Evolutionary conservation across 31 red algal genomes (phyloP).

Genomic region (Bonnemaisonia californica): DNA sequence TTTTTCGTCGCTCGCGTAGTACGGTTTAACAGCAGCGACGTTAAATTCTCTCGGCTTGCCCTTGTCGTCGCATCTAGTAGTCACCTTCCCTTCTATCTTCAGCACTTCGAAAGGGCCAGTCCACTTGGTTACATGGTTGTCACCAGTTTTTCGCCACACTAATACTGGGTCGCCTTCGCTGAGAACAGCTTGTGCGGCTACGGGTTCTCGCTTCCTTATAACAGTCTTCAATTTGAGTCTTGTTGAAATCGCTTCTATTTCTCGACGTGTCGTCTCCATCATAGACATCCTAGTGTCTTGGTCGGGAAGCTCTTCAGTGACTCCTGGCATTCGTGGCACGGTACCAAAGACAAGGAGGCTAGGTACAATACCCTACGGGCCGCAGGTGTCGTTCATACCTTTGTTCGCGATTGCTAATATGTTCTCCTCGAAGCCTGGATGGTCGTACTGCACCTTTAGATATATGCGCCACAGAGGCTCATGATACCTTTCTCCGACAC

Average conservation of each 20-base stretch:
- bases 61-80: not conserved
- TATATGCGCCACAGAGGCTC: slow-evolving; percentile 1
- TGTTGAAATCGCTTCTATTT: not conserved
- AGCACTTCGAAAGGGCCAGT: not conserved
- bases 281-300: not conserved
- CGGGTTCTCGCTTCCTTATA: not conserved
- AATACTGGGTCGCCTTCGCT: slow-evolving; percentile 5
- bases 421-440: not conserved
- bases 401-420: not conserved
- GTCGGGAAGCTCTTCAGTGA: not conserved
- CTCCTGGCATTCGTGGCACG: not conserved
- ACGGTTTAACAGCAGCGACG: not conserved
- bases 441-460: not conserved
- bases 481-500: slow-evolving; percentile 38
- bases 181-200: not conserved
- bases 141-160: not conserved
- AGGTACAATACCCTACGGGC: slow-evolving; percentile 7
- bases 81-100: not conserved
- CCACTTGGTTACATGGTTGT: not conserved
- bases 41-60: not conserved
- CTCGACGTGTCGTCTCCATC: not conserved
- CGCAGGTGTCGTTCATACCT: slow-evolving; percentile 53
- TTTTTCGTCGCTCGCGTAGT: not conserved
- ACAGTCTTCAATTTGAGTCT: not conserved
- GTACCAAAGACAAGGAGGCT: slow-evolving; percentile 32